Evolutionary conservation across 306 rosid species (phyloP), one percentile per base, ranked within the genome.

Genomic region (Dryas octopetala): DNA sequence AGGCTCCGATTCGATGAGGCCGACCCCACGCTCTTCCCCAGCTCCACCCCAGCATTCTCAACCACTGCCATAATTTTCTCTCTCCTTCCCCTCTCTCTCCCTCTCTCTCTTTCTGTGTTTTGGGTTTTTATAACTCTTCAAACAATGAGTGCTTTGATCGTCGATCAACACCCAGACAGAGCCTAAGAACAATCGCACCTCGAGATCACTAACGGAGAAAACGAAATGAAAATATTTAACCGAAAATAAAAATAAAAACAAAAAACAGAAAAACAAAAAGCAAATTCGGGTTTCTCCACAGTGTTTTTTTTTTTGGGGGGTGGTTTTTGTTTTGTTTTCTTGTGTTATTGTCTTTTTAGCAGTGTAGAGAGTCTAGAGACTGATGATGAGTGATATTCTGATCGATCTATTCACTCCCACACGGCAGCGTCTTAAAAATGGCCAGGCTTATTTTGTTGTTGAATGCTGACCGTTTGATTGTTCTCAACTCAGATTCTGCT

Each of bases 41-140:
- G 59, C 74, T 80, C 84, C 68, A 50, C 74, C 19, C 80, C 84
- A 47, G 80, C 84, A 70, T 75, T 80, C 77, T 80, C 84, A 63
- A 80, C 80, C 80, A 80, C 84, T 16, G 84, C 84, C 84, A 75
- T 83, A 44, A 63, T 50, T 68, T 17, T 17, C n/a, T 63, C 38
- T 54, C 49, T 15, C 48, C 51, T 28, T 43, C 32, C 26, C 23
- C 13, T 62, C 43, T n/a, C 49, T 43, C 45, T 41, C 53, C 40
- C n/a, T 32, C 0, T 12, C 15, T 41, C 9, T 17, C 59, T 46
- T 15, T 54, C 43, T 47, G 23, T 32, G 38, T 23, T 3, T 9
- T 65, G 6, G 26, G 1, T 5, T 9, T 17, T 26, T 73, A 28
- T 16, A 43, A 73, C 15, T 58, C 13, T 15, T 14, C 7, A 73